These are phyloP conservation scores for Ascobolus immersus DNA, from an alignment of 495 filamentous ascomycete genomes.

Conservation along the genomic window DNA sequence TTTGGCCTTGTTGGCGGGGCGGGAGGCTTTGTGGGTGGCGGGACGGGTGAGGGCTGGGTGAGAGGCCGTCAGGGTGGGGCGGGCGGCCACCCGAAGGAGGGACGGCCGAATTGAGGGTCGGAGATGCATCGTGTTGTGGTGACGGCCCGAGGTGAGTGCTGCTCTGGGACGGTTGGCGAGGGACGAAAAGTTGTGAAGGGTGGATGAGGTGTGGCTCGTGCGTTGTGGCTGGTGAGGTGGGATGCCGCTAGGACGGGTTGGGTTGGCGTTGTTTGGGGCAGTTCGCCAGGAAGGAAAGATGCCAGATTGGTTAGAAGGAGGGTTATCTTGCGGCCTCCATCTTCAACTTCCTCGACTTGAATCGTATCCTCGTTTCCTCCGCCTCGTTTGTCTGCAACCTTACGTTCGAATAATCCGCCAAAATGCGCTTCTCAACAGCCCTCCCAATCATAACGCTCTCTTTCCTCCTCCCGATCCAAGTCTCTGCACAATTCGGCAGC, in stretches of 20 bases:
- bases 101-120: too few species aligned
- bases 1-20: constrained; percentile 58
- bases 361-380: neutral
- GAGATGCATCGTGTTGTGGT: neutral
- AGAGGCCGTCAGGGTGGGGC: constrained; percentile 18
- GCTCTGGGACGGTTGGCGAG: too few species aligned
- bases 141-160: neutral
- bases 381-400: constrained; percentile 14
- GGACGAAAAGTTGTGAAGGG: neutral
- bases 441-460: constrained; percentile 19
- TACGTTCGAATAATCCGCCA: constrained; percentile 3
- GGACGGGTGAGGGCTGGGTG: constrained; percentile 24
- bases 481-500: constrained; percentile 34
- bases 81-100: constrained; percentile 20
- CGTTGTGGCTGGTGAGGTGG: neutral
- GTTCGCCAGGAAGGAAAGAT: neutral
- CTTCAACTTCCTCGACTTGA: neutral
- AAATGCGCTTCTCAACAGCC: constrained; percentile 10
- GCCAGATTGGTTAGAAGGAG: neutral
- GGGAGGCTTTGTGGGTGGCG: constrained; percentile 68
- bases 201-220: neutral
- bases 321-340: neutral
- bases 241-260: neutral
- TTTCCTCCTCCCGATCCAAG: constrained; percentile 23
- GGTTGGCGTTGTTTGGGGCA: neutral